phyloP scores from a whole-genome alignment of 1,284 basidiomycete species.

The Ganoderma resinaceum region DNA sequence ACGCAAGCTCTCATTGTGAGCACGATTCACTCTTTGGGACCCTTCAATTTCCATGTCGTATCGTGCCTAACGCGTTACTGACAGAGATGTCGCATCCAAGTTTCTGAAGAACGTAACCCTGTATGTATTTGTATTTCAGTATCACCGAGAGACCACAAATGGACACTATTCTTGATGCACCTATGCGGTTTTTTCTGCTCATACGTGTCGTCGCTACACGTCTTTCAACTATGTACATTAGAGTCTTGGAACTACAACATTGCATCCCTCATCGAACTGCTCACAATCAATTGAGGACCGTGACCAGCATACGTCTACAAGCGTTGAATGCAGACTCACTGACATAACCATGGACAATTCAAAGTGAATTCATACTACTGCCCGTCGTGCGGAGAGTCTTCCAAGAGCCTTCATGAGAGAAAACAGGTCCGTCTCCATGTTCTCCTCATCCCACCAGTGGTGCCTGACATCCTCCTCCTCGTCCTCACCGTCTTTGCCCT shows the following conservation, averaged over 20 bases:
- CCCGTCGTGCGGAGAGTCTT: not conserved
- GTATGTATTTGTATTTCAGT: not conserved
- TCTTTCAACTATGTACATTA: not conserved
- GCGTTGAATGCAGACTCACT: too few relatives aligned
- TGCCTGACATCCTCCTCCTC: too few relatives aligned
- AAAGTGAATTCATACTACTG: too few relatives aligned
- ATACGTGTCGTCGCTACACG: not conserved
- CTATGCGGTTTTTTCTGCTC: not conserved
- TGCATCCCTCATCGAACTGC: too few relatives aligned
- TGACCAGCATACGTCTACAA: not conserved
- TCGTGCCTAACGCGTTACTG: too few relatives aligned
- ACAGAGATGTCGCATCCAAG: not conserved
- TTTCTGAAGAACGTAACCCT: not conserved
- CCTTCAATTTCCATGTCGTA: not conserved
- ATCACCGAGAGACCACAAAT: not conserved
- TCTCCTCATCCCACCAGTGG: not conserved
- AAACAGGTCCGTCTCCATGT: not conserved
- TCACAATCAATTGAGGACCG: not conserved
- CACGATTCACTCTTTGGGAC: too few relatives aligned
- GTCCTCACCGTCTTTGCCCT: too few relatives aligned
- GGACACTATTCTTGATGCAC: not conserved
- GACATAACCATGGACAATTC: too few relatives aligned
- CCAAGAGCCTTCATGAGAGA: not conserved
- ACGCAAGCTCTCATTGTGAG: not conserved
- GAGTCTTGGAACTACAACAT: not conserved